These are phyloP conservation scores for Chaetothyriales sp. DNA, from an alignment of 2,329 filamentous ascomycete species.

Conservation along the genomic window DNA sequence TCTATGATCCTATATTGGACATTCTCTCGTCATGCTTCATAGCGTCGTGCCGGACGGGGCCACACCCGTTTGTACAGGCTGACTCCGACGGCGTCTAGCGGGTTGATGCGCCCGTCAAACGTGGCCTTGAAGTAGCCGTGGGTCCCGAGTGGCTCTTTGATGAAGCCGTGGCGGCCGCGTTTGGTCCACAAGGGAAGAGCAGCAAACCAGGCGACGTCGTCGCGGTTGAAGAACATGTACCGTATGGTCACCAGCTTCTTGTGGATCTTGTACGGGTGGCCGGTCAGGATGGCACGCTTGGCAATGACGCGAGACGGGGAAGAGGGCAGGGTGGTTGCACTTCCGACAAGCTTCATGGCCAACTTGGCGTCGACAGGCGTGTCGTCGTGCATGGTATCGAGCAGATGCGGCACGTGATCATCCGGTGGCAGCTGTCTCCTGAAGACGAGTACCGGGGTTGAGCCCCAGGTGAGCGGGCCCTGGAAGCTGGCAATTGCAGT, in stretches of 20 bases:
- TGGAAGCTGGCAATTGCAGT: constrained; percentile 82
- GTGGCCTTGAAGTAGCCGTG: constrained; percentile 99
- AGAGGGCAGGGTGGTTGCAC: constrained; percentile 73
- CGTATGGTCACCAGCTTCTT: constrained; percentile 92
- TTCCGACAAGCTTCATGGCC: constrained; percentile 62
- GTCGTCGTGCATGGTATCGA: constrained; percentile 34
- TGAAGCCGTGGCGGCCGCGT: constrained; percentile 71
- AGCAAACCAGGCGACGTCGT: constrained; percentile 96
- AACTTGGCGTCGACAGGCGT: constrained; percentile 26
- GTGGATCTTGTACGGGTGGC: constrained; percentile 97
- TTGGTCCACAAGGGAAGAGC: constrained; percentile 89
- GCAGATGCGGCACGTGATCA: constrained; percentile 8
- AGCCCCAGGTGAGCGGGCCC: constrained; percentile 83
- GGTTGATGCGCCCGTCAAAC: constrained; percentile 91
- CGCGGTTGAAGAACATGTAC: constrained; percentile 99
- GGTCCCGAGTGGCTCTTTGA: constrained; percentile 89
- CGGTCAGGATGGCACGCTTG: constrained; percentile 86
- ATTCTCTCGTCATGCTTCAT: constrained; percentile 2
- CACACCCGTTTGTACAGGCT: constrained; percentile 78
- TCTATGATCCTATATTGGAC: neutral
- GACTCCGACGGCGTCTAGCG: constrained; percentile 83
- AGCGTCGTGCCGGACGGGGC: constrained; percentile 50
- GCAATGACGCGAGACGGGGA: constrained; percentile 65
- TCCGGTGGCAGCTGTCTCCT: constrained; percentile 28
- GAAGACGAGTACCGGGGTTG: constrained; percentile 82